Conservation (phyloP, 495 filamentous ascomycete genomes). For the Aspergillus taichungensis region DNA sequence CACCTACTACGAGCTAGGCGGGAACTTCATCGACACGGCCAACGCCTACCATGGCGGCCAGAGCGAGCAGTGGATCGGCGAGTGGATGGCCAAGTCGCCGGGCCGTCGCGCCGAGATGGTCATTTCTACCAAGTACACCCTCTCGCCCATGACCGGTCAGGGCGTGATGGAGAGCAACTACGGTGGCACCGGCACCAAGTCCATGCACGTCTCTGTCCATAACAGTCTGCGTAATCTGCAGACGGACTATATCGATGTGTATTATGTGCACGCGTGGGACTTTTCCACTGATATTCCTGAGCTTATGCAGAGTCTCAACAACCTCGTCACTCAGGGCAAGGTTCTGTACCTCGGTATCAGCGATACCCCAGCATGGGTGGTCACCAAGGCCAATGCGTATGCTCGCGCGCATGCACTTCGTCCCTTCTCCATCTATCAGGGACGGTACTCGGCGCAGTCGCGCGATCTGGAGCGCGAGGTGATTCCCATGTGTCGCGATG, state of each 20-base stretch:
- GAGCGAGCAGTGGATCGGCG: conserved; percentile 61
- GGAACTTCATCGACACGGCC: conserved; percentile 73
- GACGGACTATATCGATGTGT: conserved; percentile 56
- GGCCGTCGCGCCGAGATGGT: conserved; percentile 53
- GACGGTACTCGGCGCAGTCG: conserved; percentile 48
- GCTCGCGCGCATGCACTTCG: conserved; percentile 55
- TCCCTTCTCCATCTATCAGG: conserved; percentile 61
- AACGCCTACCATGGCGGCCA: conserved; percentile 68
- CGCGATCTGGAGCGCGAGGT: conserved; percentile 68
- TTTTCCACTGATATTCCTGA: conserved; percentile 54
- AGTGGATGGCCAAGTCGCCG: conserved; percentile 54
- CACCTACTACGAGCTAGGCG: conserved; percentile 54
- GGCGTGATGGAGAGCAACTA: conserved; percentile 43
- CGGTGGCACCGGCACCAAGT: conserved; percentile 51
- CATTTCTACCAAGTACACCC: conserved; percentile 64
- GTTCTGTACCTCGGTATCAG: conserved; percentile 62
- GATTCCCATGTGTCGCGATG: conserved; percentile 52
- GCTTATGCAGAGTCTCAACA: conserved; percentile 60
- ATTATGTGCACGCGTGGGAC: conserved; percentile 62
- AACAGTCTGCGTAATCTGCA: conserved; percentile 50
- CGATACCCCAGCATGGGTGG: conserved; percentile 65
- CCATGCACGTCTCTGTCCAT: conserved; percentile 43
- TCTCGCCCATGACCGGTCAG: conserved; percentile 19
- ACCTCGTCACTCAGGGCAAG: conserved; percentile 50
- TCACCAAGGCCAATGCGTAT: conserved; percentile 56